Evolutionary conservation across 164 flowering plant species (phyloP), one percentile per base, ranked within the genome.

Genomic region (Tetrastigma voinierianum): DNA sequence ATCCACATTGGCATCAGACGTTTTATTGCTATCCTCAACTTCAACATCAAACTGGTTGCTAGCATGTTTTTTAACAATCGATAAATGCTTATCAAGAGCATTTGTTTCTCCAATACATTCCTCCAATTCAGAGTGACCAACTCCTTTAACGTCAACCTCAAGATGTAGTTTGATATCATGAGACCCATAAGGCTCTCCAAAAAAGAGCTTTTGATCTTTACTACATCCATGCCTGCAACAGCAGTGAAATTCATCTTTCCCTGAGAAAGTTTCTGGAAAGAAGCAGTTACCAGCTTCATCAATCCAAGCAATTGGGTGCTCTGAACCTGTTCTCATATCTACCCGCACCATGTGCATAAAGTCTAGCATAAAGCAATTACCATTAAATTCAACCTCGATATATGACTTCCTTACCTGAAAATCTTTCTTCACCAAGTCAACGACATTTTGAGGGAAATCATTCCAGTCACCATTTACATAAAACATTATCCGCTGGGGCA

Each of bases 261-360:
- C 78, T 59, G 72, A 54, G 57, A 48, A 78, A 46, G 65, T 62
- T 74, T 89, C 90, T 0, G 98, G 98, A 75, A 94, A 88, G 74
- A 88, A 94, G 67, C 97, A 91, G 32, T 72, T 59, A 4, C 85
- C 93, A 32, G 72, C 70, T 57, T 86, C 91, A 80, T 91, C 98
- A 79, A 93, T 90, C 98, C 98, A 93, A 9, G 96, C 96, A 68
- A 91, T 79, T 20, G 96, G 86, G 62, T 74, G 75, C 46, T 82
- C 86, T 1, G 68, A 24, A 46, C 90, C 89, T 20, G 91, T 80
- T 47, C 73, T 72, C 72, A 88, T 25, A 76, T 93, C 86, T 71
- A 93, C 25, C 25, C 64, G 73, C 57, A 79, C 63, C 98, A 91
- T 91, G 58, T 78, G 87, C 69, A 87, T 65, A 64, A 93, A 88